phyloP scores from a whole-genome alignment of 2,329 filamentous ascomycete genomes.

The Fusarium stilboides region DNA sequence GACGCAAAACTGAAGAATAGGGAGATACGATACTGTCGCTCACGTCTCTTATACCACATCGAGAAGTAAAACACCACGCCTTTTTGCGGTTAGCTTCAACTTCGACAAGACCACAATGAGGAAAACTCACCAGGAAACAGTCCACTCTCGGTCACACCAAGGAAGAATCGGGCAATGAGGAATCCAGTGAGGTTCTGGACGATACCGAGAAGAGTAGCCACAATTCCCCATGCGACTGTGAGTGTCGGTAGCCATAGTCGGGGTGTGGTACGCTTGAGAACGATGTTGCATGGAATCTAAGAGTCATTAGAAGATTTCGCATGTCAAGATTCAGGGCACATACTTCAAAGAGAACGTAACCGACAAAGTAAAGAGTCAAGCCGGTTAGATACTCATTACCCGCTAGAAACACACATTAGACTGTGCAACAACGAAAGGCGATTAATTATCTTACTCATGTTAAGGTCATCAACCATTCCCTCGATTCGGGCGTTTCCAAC shows the following conservation, averaged over 20 bases:
- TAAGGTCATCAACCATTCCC: constrained; percentile 65
- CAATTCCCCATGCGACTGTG: constrained; percentile 69
- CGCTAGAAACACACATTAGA: constrained; percentile 52
- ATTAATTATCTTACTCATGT: constrained; percentile 63
- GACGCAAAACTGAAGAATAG: constrained; percentile 70
- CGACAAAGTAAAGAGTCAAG: constrained; percentile 76
- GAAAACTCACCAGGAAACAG: constrained; percentile 61
- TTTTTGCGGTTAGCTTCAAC: background rate
- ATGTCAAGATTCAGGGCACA: accelerated
- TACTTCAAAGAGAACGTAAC: constrained; percentile 71
- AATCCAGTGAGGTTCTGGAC: constrained; percentile 67
- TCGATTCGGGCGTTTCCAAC: constrained; percentile 73
- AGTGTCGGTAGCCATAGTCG: constrained; percentile 70
- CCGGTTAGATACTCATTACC: constrained; percentile 76
- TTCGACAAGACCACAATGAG: accelerated
- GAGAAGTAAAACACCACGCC: constrained; percentile 64
- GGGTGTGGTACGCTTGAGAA: constrained; percentile 73
- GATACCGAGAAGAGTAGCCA: constrained; percentile 66
- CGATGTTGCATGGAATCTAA: constrained; percentile 73
- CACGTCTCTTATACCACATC: constrained; percentile 70
- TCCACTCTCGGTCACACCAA: constrained; percentile 69
- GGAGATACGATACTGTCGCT: constrained; percentile 69
- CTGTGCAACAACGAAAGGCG: accelerated
- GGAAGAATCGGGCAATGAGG: constrained; percentile 67
- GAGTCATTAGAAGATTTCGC: background rate